A percentile compares a stretch with the other conserved stretches of the same genome.
phyloP scores from a whole-genome alignment of 352 stramenopile genomes.

The Globisporangium megalacanthum region DNA sequence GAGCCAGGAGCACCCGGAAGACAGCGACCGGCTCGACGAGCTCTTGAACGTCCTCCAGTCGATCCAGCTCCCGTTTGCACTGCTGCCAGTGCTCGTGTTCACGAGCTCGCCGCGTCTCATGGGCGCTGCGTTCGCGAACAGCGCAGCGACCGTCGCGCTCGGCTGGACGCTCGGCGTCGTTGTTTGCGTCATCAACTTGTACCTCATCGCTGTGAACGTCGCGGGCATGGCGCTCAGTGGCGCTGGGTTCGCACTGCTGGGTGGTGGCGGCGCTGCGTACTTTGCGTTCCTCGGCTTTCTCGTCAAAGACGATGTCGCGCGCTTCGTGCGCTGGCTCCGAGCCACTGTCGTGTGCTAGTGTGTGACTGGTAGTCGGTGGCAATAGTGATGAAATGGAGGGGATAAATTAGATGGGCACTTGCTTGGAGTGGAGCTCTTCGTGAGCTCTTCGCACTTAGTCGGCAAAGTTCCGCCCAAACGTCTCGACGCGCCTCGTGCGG shows the following conservation, averaged over 20 bases:
- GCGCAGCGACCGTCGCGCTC: conserved; percentile 26
- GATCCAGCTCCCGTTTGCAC: conserved; percentile 90
- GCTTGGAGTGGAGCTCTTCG: background rate
- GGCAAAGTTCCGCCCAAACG: conserved; percentile 61
- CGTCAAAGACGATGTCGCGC: conserved; percentile 30
- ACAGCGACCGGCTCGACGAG: conserved; percentile 87
- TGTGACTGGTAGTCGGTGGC: too few relatives aligned
- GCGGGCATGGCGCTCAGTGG: conserved; percentile 34
- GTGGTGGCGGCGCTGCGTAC: conserved; percentile 38
- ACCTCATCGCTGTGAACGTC: conserved; percentile 73
- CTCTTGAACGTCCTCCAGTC: conserved; percentile 91
- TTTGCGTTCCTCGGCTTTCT: conserved; percentile 76
- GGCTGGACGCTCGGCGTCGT: conserved; percentile 56
- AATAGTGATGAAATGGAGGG: background rate
- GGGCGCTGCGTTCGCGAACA: conserved; percentile 65
- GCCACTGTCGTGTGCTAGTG: background rate
- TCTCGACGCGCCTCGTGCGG: conserved; percentile 49
- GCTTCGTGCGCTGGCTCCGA: conserved; percentile 25
- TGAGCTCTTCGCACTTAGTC: conserved; percentile 30
- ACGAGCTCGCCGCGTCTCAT: conserved; percentile 77
- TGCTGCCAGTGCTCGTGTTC: conserved; percentile 87
- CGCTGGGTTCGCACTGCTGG: conserved; percentile 25
- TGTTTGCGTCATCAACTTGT: conserved; percentile 76
- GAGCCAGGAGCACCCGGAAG: conserved; percentile 70
- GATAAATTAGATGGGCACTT: conserved; percentile 8